These are phyloP conservation scores for Yamadazyma sp. DNA, from an alignment of 805 yeast genomes.

Conservation along the genomic window DNA sequence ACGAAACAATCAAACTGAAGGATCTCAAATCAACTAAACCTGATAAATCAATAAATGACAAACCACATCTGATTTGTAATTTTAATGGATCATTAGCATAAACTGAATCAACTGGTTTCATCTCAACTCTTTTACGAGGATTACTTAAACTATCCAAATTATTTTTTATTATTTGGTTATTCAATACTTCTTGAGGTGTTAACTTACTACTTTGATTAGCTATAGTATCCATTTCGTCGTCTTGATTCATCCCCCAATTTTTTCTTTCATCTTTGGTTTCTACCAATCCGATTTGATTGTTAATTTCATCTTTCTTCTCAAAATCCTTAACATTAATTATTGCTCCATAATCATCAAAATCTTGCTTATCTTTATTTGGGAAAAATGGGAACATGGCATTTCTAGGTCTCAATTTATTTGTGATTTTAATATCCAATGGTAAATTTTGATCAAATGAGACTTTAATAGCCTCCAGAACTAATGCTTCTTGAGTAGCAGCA, in stretches of 20 bases:
- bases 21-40: slow-evolving; percentile 87
- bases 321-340: slow-evolving; percentile 65
- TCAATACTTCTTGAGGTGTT: slow-evolving; percentile 43
- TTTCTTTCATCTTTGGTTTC: slow-evolving; percentile 31
- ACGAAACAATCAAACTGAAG: slow-evolving; percentile 68
- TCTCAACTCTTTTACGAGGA: slow-evolving; percentile 47
- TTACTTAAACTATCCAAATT: slow-evolving; percentile 47
- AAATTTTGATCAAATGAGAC: slow-evolving; percentile 37
- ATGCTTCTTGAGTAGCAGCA: slow-evolving; percentile 39
- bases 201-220: slow-evolving; percentile 23
- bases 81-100: slow-evolving; percentile 16
- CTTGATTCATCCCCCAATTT: slow-evolving; percentile 20
- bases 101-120: slow-evolving; percentile 17
- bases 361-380: slow-evolving; percentile 44
- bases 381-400: slow-evolving; percentile 76
- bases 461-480: slow-evolving; percentile 36
- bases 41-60: slow-evolving; percentile 75
- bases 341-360: slow-evolving; percentile 87
- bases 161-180: slow-evolving; percentile 37
- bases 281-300: slow-evolving; percentile 37
- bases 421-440: slow-evolving; percentile 54
- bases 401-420: slow-evolving; percentile 44
- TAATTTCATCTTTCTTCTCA: slow-evolving; percentile 50
- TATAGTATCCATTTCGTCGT: slow-evolving; percentile 18
- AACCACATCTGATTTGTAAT: slow-evolving; percentile 56